Percentiles rank a stretch among this genome's conserved stretches.
These are phyloP conservation scores for Suillus hirtellus DNA, from an alignment of 768 basidiomycete species.

Conservation along the genomic window DNA sequence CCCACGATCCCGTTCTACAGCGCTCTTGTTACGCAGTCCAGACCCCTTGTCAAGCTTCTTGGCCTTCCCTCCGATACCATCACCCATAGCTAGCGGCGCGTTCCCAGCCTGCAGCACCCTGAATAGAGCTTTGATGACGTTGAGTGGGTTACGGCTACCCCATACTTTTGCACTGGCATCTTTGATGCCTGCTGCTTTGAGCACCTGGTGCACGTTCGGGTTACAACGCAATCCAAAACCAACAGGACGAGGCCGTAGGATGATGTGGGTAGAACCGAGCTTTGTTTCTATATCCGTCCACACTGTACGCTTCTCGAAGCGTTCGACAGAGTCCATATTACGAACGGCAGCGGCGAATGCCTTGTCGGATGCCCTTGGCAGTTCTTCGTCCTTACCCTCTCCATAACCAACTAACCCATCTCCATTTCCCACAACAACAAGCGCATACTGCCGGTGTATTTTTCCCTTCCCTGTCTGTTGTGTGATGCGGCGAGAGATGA, in stretches of 20 bases:
- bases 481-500: slow-evolving; percentile 59
- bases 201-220: slow-evolving; percentile 83
- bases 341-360: slow-evolving; percentile 71
- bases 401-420: slow-evolving; percentile 83
- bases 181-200: slow-evolving; percentile 93
- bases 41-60: slow-evolving; percentile 72
- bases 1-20: slow-evolving; percentile 82
- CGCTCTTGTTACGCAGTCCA: slow-evolving; percentile 66
- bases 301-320: slow-evolving; percentile 94
- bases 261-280: slow-evolving; percentile 78
- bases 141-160: slow-evolving; percentile 80
- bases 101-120: slow-evolving; percentile 85
- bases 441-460: slow-evolving; percentile 58
- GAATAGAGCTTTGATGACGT: slow-evolving; percentile 84
- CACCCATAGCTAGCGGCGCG: slow-evolving; percentile 77
- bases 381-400: slow-evolving; percentile 72
- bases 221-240: slow-evolving; percentile 94
- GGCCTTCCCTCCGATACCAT: slow-evolving; percentile 75
- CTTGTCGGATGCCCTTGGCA: slow-evolving; percentile 51
- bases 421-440: slow-evolving; percentile 81
- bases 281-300: slow-evolving; percentile 90
- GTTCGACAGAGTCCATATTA: slow-evolving; percentile 89
- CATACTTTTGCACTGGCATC: slow-evolving; percentile 95
- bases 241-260: slow-evolving; percentile 78
- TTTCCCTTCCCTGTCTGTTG: slow-evolving; percentile 97